Percentiles rank a stretch among this genome's conserved stretches.
phyloP scores from a whole-genome alignment of 148 eudicot species.

The Vaccinium myrtillus region DNA sequence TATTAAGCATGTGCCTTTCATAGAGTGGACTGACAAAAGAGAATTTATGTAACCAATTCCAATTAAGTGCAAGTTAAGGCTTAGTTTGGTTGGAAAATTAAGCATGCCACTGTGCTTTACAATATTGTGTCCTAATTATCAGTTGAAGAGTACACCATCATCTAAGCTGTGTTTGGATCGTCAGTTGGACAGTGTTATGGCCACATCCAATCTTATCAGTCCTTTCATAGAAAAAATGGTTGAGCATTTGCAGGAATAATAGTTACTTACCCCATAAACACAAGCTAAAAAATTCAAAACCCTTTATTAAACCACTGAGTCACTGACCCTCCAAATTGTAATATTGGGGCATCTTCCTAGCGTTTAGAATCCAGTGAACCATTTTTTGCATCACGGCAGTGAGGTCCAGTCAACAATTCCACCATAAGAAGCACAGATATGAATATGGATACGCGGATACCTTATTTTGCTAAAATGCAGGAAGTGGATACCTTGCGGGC shows the following conservation, averaged over 20 bases:
- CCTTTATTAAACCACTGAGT: not conserved
- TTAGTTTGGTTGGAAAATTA: not conserved
- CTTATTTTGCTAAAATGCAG: not conserved
- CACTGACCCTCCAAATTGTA: not conserved
- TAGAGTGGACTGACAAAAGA: not conserved
- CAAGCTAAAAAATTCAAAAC: not conserved
- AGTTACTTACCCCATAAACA: not conserved
- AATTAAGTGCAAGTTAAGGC: not conserved
- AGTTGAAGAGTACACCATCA: not conserved
- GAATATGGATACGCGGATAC: not conserved
- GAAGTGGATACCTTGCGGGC: not conserved
- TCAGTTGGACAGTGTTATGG: not conserved
- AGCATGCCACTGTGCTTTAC: not conserved
- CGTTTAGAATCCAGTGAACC: not conserved
- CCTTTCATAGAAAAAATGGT: not conserved
- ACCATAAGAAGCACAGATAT: not conserved
- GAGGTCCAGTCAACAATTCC: not conserved
- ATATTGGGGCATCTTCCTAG: not conserved
- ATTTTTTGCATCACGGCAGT: not conserved
- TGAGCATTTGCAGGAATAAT: not conserved
- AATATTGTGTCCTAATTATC: not conserved
- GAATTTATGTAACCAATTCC: not conserved
- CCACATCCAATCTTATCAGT: not conserved
- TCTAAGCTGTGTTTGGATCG: not conserved
- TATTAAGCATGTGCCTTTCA: constrained; percentile 1